These are phyloP conservation scores for Cyclanthera cordifolia DNA, from an alignment of 306 rosid genomes.

Conservation along the genomic window DNA sequence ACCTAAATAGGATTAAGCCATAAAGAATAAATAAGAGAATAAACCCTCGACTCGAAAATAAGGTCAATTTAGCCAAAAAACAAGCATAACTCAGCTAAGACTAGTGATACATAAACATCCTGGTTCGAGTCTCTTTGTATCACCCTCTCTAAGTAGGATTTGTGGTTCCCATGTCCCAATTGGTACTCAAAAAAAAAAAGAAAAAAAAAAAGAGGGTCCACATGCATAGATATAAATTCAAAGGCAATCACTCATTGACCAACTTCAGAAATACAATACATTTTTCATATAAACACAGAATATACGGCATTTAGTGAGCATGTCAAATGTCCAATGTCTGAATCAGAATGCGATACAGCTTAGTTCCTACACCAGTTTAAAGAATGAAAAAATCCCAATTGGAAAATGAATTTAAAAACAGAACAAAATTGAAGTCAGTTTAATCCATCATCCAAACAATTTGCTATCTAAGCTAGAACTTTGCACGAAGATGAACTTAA, in stretches of 20 bases:
- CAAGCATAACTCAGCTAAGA: too few species aligned
- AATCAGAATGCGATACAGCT: not conserved
- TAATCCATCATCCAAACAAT: not conserved
- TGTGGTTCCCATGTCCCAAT: too few species aligned
- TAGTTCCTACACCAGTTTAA: not conserved
- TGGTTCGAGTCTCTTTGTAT: too few species aligned
- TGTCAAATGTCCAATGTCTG: not conserved
- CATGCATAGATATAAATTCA: not conserved
- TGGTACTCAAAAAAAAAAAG: too few species aligned
- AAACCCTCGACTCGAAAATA: too few species aligned
- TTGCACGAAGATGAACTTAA: not conserved
- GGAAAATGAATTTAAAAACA: slow-evolving; percentile 1
- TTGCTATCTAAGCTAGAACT: slow-evolving; percentile 2
- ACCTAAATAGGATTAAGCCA: too few species aligned
- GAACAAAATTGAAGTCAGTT: slow-evolving; percentile 3
- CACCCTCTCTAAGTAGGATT: too few species aligned
- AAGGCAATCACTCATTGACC: not conserved
- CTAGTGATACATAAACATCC: too few species aligned
- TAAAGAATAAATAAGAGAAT: too few species aligned
- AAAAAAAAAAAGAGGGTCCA: too few species aligned
- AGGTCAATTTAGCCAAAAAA: too few species aligned
- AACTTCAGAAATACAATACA: not conserved
- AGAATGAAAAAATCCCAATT: slow-evolving; percentile 4
- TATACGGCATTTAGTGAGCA: not conserved
- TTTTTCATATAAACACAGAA: not conserved